Evolutionary conservation across 352 stramenopile genomes (phyloP).

Genomic region (Globisporangium nagaii): DNA sequence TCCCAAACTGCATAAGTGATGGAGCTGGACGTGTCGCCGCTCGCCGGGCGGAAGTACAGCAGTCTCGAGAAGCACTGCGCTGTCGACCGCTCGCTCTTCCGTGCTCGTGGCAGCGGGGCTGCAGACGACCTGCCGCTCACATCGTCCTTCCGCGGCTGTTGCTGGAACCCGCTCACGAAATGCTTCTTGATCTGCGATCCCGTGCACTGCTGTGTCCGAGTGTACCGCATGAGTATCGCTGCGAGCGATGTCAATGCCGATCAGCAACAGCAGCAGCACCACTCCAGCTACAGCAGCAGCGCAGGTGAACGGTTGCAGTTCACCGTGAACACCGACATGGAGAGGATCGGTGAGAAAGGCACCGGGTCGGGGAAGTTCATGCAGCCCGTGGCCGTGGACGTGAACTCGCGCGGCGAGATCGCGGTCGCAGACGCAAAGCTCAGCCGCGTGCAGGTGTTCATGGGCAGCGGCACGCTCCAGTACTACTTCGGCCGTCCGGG

Average conservation of each 20-base stretch:
- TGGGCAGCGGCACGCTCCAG: slow-evolving; percentile 34
- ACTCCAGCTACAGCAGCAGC: neutral
- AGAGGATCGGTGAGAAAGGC: slow-evolving; percentile 30
- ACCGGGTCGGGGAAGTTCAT: slow-evolving; percentile 39
- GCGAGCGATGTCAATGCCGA: neutral
- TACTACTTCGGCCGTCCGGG: slow-evolving; percentile 44
- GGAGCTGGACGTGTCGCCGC: slow-evolving; percentile 25
- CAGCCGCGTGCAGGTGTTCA: slow-evolving; percentile 53
- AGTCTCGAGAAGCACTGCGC: slow-evolving; percentile 1
- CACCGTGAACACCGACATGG: slow-evolving; percentile 5
- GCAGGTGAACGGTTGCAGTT: slow-evolving; percentile 4
- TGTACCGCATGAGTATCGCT: slow-evolving; percentile 17
- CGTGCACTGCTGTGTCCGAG: slow-evolving; percentile 25
- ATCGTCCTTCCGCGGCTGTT: slow-evolving; percentile 25
- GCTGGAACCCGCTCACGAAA: slow-evolving; percentile 47
- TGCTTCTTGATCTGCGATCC: slow-evolving; percentile 45
- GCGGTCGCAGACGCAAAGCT: slow-evolving; percentile 52
- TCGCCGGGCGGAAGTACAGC: slow-evolving; percentile 31
- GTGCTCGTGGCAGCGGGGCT: neutral
- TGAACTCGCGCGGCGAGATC: slow-evolving; percentile 46
- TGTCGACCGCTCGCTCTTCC: slow-evolving; percentile 14
- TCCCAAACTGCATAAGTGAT: too few relatives aligned
- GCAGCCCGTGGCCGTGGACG: slow-evolving; percentile 39
- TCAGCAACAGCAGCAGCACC: slow-evolving; percentile 14
- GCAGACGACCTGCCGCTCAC: slow-evolving; percentile 2